Percentiles rank a stretch among this genome's conserved stretches.
Conservation (phyloP, 768 basidiomycete genomes). For the Tulasnella sp. region DNA sequence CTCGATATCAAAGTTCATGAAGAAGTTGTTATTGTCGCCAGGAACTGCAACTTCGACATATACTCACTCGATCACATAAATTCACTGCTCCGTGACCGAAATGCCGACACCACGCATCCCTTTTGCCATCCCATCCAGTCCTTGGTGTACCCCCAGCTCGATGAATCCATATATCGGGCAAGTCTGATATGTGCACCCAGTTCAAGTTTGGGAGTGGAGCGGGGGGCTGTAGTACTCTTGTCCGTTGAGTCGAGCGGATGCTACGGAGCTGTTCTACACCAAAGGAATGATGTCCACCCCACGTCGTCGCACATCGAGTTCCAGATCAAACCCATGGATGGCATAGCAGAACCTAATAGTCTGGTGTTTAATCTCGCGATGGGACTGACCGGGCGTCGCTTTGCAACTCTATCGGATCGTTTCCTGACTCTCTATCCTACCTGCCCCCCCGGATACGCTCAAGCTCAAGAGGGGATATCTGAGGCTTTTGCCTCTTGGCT, state of each 20-base stretch:
- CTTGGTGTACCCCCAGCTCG: neutral
- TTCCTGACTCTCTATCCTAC: neutral
- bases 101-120: neutral
- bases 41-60: neutral
- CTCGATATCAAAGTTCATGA: neutral
- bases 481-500: neutral
- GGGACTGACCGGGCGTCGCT: neutral
- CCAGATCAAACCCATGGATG: neutral
- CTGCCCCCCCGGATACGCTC: neutral
- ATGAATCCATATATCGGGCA: neutral
- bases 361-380: neutral
- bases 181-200: neutral
- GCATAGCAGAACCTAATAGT: neutral
- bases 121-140: neutral
- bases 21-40: neutral
- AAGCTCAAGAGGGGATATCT: neutral
- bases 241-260: neutral
- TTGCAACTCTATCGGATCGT: neutral
- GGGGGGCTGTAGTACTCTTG: neutral
- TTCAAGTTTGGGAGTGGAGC: neutral
- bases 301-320: neutral
- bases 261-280: neutral
- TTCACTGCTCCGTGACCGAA: neutral
- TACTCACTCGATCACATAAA: neutral
- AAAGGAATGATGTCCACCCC: neutral